These are phyloP conservation scores for Trypethelium eluteriae DNA, from an alignment of 495 filamentous ascomycete genomes.

Conservation along the genomic window DNA sequence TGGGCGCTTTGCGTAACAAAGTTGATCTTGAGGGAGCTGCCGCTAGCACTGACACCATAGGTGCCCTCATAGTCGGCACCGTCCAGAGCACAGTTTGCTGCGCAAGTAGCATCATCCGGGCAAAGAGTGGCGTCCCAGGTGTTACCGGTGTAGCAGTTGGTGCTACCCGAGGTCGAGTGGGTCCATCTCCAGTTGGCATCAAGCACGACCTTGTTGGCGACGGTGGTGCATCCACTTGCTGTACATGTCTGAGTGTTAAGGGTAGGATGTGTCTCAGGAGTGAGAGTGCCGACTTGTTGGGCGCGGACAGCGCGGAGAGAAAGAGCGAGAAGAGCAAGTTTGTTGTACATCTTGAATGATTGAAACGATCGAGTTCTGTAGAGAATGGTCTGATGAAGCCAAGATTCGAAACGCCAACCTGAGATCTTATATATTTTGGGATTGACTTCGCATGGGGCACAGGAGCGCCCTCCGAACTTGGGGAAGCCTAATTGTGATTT, in stretches of 20 bases:
- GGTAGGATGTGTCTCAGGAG: slow-evolving; percentile 45
- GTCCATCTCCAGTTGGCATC: slow-evolving; percentile 42
- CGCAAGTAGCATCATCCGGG: slow-evolving; percentile 37
- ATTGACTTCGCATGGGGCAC: neutral
- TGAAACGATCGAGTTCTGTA: slow-evolving; percentile 5
- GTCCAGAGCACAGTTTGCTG: slow-evolving; percentile 36
- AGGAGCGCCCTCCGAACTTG: neutral
- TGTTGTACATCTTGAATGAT: slow-evolving; percentile 8
- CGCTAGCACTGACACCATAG: slow-evolving; percentile 31
- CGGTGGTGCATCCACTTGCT: slow-evolving; percentile 37
- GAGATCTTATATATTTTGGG: slow-evolving; percentile 4
- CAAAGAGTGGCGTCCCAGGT: slow-evolving; percentile 31
- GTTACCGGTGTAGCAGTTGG: slow-evolving; percentile 35
- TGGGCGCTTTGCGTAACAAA: slow-evolving; percentile 27
- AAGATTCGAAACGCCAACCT: neutral
- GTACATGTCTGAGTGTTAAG: slow-evolving; percentile 46
- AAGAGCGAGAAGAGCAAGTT: slow-evolving; percentile 17
- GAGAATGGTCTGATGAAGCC: neutral
- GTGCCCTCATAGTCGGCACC: slow-evolving; percentile 34
- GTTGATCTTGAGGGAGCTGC: slow-evolving; percentile 27
- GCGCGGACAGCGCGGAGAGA: slow-evolving; percentile 18
- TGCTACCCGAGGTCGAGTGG: slow-evolving; percentile 33
- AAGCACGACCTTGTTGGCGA: slow-evolving; percentile 43
- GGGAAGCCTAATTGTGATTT: neutral
- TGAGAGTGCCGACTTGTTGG: slow-evolving; percentile 29